Base-by-base conservation (phyloP, 2,329 filamentous ascomycete species). In the Tolypocladium pustulatum region DNA sequence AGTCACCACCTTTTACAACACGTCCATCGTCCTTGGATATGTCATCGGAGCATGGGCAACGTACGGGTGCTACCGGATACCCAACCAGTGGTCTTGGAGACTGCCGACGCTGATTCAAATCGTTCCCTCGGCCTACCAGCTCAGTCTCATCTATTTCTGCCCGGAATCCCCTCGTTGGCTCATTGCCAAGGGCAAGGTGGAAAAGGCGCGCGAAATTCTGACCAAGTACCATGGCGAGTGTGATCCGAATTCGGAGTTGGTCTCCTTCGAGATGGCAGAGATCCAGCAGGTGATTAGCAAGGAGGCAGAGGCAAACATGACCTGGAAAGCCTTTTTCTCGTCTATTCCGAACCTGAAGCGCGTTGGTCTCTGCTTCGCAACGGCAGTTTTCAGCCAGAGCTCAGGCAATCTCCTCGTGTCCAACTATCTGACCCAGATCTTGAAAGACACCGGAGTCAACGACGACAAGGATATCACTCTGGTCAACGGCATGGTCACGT, bases 91-190 rank as follows among this genome's bases (percentile, higher is more conserved):
- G 81, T 74, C 75, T 0, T 80, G 78, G 81, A 72, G 78, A 53
- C 71, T 82, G 22, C 82, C 81, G 0, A 78, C 78, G 1, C 70
- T 83, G 4, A 66, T 81, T 2, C 82, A 85, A 65, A 75, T 76
- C 51, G 60, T 77, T 5, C 78, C 75, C 72, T 66, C 75, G 1
- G 65, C 62, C 0, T 72, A 71, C 34, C 72, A 80, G 61, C 72
- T 82, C 22, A 58, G 69, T 12, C 75, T 78, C 57, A 68, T 79
- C 56, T 74, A 72, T 62, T 78, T 82, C 56, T 75, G 83, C 6
- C 83, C 84, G 0, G 85, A 87, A 61, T 83, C 78, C 0, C 84
- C 84, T 1, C 76, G 84, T 41, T 86, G 78, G 77, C 68, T 85
- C 34, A 74, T 85, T 51, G 75, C 77, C 40, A 75, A 81, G 61